A percentile compares a stretch with the other conserved stretches of the same genome.
Conservation (phyloP, 805 yeast genomes). For the Zygosaccharomyces pseudorouxii region DNA sequence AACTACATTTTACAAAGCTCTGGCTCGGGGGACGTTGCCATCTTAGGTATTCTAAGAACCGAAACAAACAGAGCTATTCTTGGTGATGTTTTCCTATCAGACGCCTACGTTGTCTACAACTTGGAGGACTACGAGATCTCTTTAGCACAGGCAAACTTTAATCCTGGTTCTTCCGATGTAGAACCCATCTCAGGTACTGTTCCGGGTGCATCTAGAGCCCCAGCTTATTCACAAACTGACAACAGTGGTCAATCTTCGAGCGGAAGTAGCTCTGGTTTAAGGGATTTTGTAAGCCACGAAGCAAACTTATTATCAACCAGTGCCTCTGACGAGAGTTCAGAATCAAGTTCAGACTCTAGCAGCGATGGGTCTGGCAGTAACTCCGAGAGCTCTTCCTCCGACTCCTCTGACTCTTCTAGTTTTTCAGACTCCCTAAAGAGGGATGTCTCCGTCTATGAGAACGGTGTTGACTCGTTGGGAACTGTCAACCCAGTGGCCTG, state of each 20-base stretch:
- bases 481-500: not conserved
- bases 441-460: not conserved
- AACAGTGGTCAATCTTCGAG: not conserved
- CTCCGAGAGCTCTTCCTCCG: no score
- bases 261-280: not conserved
- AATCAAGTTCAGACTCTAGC: not conserved
- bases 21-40: slow-evolving; percentile 34
- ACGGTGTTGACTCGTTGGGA: not conserved
- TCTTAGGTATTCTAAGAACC: slow-evolving; percentile 36
- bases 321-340: not conserved
- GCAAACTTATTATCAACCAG: not conserved
- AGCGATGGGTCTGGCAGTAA: no score
- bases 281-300: not conserved
- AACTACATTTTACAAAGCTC: slow-evolving; percentile 11
- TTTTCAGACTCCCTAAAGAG: not conserved
- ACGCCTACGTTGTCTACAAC: slow-evolving; percentile 65
- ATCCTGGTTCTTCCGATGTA: slow-evolving; percentile 35
- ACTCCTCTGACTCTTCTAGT: no score
- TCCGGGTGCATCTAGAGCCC: slow-evolving; percentile 48
- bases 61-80: slow-evolving; percentile 33
- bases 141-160: slow-evolving; percentile 44
- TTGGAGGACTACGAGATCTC: slow-evolving; percentile 53
- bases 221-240: slow-evolving; percentile 42
- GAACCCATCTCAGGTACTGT: slow-evolving; percentile 42
- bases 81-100: slow-evolving; percentile 63